Conservation (phyloP, 2,329 filamentous ascomycete species). For the Fusarium solani-melongenae region DNA sequence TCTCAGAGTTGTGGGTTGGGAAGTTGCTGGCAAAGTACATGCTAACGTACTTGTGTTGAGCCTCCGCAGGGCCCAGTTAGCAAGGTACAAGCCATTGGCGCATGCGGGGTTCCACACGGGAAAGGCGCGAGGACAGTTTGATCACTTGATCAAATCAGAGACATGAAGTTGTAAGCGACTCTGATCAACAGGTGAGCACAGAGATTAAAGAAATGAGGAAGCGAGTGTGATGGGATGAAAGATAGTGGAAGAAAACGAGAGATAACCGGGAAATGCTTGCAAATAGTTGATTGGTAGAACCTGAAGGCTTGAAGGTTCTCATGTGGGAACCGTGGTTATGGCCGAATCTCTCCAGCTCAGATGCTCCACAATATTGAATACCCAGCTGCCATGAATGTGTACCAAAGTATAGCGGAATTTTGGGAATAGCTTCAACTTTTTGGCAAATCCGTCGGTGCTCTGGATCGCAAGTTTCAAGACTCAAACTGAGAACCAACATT, state of each 20-base stretch:
- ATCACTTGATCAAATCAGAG: conserved; percentile 13
- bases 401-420: not conserved
- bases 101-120: conserved; percentile 36
- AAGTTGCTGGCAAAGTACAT: conserved; percentile 18
- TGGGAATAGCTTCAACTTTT: not conserved
- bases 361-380: not conserved
- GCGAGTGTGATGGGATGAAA: not conserved
- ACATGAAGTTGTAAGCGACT: not conserved
- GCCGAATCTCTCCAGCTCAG: not conserved
- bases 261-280: not conserved
- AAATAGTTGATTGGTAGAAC: not conserved
- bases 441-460: not conserved
- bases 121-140: not conserved
- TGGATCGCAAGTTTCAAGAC: not conserved
- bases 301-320: not conserved
- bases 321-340: not conserved
- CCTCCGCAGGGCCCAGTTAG: conserved; percentile 16
- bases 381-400: not conserved
- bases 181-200: not conserved
- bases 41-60: conserved; percentile 25
- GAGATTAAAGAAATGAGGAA: not conserved
- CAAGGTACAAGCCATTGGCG: conserved; percentile 16
- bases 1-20: conserved; percentile 37
- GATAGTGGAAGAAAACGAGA: not conserved
- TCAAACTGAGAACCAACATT: not conserved